Evolutionary conservation across 257 asterid species (phyloP).

Genomic region (Nyctanthes arbortristis): DNA sequence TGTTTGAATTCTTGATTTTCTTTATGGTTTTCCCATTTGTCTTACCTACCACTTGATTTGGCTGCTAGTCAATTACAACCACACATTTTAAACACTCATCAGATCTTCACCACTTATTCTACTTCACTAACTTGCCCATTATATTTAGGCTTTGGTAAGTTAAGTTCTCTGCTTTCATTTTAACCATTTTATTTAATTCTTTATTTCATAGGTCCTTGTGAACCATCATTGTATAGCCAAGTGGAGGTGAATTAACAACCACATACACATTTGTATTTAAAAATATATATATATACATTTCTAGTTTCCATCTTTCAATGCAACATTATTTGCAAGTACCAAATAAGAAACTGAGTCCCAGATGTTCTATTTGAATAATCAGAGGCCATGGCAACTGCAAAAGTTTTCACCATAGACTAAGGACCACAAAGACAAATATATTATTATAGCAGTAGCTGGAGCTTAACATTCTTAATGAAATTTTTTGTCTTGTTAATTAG

Average conservation of each 20-base stretch:
- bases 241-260: background rate
- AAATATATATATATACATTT: background rate
- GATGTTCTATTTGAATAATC: background rate
- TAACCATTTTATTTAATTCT: background rate
- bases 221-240: background rate
- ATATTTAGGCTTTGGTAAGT: too few relatives aligned
- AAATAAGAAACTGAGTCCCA: background rate
- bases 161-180: background rate
- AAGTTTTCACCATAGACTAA: background rate
- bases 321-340: conserved; percentile 1
- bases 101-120: too few relatives aligned
- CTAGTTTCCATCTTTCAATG: background rate
- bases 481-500: background rate
- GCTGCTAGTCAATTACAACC: too few relatives aligned
- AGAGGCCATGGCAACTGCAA: background rate
- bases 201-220: background rate
- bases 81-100: too few relatives aligned
- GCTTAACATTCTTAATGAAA: background rate
- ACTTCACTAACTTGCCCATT: too few relatives aligned
- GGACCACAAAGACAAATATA: background rate
- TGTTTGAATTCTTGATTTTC: conserved; percentile 8
- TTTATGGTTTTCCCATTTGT: background rate
- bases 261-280: background rate
- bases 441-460: background rate
- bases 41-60: too few relatives aligned